phyloP scores from a whole-genome alignment of 345 rosid genomes.

The Fremontodendron californicum region DNA sequence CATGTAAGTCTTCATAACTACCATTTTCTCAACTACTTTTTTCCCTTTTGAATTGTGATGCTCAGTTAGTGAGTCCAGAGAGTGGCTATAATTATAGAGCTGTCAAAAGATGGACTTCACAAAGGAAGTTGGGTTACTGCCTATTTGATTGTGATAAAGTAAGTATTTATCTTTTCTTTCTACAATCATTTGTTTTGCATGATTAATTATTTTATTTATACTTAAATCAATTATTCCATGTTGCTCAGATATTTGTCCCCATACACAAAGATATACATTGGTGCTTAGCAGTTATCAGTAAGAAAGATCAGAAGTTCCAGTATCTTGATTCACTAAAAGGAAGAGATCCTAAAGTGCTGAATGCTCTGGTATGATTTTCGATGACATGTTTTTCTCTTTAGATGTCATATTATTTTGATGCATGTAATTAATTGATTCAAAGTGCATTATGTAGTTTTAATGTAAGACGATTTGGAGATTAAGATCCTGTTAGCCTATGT shows the following conservation, averaged over 20 bases:
- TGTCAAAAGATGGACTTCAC: too few species aligned
- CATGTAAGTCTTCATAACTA: neutral
- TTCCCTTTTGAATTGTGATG: slow-evolving; percentile 8
- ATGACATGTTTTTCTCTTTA: neutral
- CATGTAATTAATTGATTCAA: neutral
- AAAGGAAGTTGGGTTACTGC: slow-evolving; percentile 74
- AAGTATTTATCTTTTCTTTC: slow-evolving; percentile 11
- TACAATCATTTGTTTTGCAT: neutral
- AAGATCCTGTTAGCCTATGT: neutral
- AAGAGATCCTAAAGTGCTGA: slow-evolving; percentile 52
- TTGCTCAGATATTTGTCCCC: slow-evolving; percentile 84
- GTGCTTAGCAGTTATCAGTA: slow-evolving; percentile 90
- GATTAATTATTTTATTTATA: neutral
- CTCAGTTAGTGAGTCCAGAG: too few species aligned
- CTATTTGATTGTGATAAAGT: slow-evolving; percentile 84
- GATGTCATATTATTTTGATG: neutral
- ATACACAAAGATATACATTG: slow-evolving; percentile 86
- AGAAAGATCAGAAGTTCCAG: slow-evolving; percentile 76
- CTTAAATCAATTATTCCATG: slow-evolving; percentile 4
- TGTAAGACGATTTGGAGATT: neutral
- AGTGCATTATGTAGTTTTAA: neutral
- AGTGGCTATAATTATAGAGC: too few species aligned
- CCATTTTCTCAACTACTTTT: neutral
- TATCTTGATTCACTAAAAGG: slow-evolving; percentile 96
- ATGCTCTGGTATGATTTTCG: slow-evolving; percentile 51